phyloP scores from a whole-genome alignment of 371 early-diverging fungal species.

The Syncephalastrum sp. region DNA sequence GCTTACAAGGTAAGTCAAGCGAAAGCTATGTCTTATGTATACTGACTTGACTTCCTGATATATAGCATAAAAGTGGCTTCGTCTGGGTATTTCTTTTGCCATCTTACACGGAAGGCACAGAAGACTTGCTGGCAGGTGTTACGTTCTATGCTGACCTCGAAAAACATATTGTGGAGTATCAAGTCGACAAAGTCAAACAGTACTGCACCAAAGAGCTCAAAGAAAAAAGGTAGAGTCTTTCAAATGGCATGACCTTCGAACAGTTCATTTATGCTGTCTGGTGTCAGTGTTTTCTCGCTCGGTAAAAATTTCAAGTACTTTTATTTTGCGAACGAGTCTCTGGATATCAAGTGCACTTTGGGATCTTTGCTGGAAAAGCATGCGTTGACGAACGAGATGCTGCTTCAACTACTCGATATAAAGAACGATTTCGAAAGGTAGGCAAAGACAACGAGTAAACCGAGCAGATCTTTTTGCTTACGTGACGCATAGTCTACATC shows the following conservation, averaged over 20 bases:
- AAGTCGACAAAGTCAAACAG: conserved; percentile 20
- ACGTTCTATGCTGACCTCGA: conserved; percentile 28
- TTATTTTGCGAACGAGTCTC: conserved; percentile 42
- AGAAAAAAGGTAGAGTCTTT: conserved; percentile 32
- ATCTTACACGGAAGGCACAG: conserved; percentile 18
- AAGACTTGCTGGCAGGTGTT: conserved; percentile 26
- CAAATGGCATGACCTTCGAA: neutral
- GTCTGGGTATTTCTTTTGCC: conserved; percentile 44
- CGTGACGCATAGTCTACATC: conserved; percentile 29
- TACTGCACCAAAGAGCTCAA: conserved; percentile 19
- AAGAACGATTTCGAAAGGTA: conserved; percentile 57
- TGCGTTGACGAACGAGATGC: conserved; percentile 40
- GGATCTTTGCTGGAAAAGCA: conserved; percentile 18
- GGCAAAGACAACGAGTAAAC: neutral
- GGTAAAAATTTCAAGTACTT: conserved; percentile 44
- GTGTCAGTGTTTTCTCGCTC: conserved; percentile 18
- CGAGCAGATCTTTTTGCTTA: neutral
- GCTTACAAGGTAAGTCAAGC: conserved; percentile 49
- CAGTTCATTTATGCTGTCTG: neutral
- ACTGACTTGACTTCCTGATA: conserved; percentile 1
- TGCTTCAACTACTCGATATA: conserved; percentile 50
- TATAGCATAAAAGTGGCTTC: conserved; percentile 33
- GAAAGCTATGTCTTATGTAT: neutral
- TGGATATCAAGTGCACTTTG: conserved; percentile 37
- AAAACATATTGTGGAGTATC: conserved; percentile 20